Evolutionary conservation across 2,329 filamentous ascomycete genomes (phyloP).

Genomic region (Scytalidium sp.): DNA sequence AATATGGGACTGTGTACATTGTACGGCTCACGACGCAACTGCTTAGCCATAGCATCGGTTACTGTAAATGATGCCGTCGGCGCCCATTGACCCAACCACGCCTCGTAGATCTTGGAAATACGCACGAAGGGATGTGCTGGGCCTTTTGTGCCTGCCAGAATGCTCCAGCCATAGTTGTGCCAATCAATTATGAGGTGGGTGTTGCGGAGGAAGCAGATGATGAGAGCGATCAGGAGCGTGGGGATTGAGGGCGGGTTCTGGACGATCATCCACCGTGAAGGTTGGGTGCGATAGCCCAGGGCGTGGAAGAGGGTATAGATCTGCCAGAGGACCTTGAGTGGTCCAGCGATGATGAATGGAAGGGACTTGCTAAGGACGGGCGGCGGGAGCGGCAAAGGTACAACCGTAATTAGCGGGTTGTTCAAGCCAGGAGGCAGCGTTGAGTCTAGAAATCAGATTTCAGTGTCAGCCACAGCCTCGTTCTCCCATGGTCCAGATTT

Average conservation of each 20-base stretch:
- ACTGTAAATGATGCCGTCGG: slow-evolving; percentile 78
- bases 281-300: slow-evolving; percentile 70
- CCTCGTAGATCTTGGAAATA: slow-evolving; percentile 77
- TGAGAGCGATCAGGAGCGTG: slow-evolving; percentile 71
- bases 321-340: slow-evolving; percentile 85
- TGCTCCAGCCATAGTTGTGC: slow-evolving; percentile 98
- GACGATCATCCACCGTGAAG: slow-evolving; percentile 81
- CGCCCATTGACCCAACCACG: slow-evolving; percentile 63
- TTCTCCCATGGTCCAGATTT: slow-evolving; percentile 18
- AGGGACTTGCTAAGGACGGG: slow-evolving; percentile 63
- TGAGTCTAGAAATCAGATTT: slow-evolving; percentile 62
- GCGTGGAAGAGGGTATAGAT: slow-evolving; percentile 66
- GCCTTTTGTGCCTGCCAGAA: slow-evolving; percentile 65
- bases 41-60: slow-evolving; percentile 79
- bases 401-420: slow-evolving; percentile 66
- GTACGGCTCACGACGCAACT: slow-evolving; percentile 64
- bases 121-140: slow-evolving; percentile 69
- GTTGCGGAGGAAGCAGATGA: slow-evolving; percentile 73
- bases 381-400: slow-evolving; percentile 68
- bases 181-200: slow-evolving; percentile 89
- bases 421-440: slow-evolving; percentile 75
- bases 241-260: slow-evolving; percentile 97
- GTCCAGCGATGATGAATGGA: slow-evolving; percentile 75
- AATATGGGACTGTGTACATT: slow-evolving; percentile 61
- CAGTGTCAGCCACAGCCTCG: slow-evolving; percentile 7